Evolutionary conservation across 306 rosid genomes (phyloP), one percentile per base, ranked within the genome.

Genomic region (Ormosia semicastrata): DNA sequence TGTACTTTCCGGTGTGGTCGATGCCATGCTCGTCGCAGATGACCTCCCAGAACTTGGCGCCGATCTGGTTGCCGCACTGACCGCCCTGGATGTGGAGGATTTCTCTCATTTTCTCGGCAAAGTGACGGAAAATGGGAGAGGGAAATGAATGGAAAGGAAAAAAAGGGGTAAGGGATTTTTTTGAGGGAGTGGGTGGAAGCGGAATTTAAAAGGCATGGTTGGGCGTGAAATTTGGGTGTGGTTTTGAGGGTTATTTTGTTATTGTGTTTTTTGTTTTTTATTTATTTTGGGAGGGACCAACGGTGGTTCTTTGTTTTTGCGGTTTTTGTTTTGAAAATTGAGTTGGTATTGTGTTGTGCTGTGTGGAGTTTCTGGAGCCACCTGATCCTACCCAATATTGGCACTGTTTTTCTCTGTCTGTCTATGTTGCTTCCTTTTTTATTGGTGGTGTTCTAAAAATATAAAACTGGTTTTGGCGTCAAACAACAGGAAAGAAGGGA

Each of bases 51-150:
- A 89, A 89, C 66, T 89, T 89, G 24, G 93, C 90, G 1, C 93
- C 93, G 79, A 89, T 89, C 67, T 89, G 93, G 88, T 89, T 89
- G 17, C 93, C 93, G 75, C 93, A 89, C 49, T 89, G 93, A 2
- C 93, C 93, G 18, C 93, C 93, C 65, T 89, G 93, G 78, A 89
- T 86, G 91, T 89, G 93, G 52, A 89, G 88, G 78, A 89, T 89
- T 76, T 89, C 93, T 81, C 93, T 89, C 93, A 89, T 89, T 85
- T 87, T 89, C 86, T 67, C 72, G 75, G 47, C 66, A 66, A 86
- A 82, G 70, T 58, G 71, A 77, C 63, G 77, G 81, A 72, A 73
- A 67, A 72, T 41, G 63, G 66, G 29, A 40, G 66, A 4, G 66
- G 7, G 12, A 50, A 34, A 3, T n/a, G 3, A 34, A 3, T n/a